Evolutionary conservation across 2,329 filamentous ascomycete species (phyloP).

Genomic region (Colletotrichum phormii): DNA sequence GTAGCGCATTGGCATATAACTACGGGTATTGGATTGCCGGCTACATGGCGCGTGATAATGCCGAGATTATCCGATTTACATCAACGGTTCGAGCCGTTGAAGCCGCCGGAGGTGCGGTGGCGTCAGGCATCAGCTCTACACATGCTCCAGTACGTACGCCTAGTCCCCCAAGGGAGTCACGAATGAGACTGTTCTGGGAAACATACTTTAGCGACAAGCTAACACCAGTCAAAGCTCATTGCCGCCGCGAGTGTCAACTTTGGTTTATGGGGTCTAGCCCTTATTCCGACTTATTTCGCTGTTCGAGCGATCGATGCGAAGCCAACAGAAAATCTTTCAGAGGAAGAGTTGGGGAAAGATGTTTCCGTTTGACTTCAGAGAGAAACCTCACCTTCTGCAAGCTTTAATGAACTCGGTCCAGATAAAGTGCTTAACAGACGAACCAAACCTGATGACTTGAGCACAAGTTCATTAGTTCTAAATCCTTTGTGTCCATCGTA

Average conservation of each 20-base stretch:
- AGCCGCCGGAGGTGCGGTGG: constrained; percentile 26
- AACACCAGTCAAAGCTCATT: constrained; percentile 14
- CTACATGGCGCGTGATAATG: constrained; percentile 21
- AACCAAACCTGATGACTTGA: no score
- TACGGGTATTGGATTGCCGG: constrained; percentile 31
- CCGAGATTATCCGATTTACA: constrained; percentile 23
- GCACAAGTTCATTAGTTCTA: no score
- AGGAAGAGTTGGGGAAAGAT: neutral
- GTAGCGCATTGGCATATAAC: constrained; percentile 18
- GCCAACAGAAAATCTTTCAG: neutral
- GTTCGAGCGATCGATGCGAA: constrained; percentile 21
- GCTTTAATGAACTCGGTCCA: no score
- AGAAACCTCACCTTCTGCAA: no score
- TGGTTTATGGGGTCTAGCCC: constrained; percentile 33
- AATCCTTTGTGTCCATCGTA: no score
- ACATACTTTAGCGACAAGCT: neutral
- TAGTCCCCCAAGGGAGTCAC: neutral
- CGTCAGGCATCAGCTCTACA: constrained; percentile 34
- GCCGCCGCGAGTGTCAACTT: constrained; percentile 37
- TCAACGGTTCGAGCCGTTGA: constrained; percentile 30
- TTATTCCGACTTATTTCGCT: constrained; percentile 34
- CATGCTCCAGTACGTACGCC: constrained; percentile 18
- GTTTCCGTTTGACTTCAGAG: neutral
- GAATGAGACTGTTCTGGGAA: neutral
- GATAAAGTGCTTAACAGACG: no score